These are phyloP conservation scores for Xylaria intraflava DNA, from an alignment of 495 filamentous ascomycete species.

Conservation along the genomic window DNA sequence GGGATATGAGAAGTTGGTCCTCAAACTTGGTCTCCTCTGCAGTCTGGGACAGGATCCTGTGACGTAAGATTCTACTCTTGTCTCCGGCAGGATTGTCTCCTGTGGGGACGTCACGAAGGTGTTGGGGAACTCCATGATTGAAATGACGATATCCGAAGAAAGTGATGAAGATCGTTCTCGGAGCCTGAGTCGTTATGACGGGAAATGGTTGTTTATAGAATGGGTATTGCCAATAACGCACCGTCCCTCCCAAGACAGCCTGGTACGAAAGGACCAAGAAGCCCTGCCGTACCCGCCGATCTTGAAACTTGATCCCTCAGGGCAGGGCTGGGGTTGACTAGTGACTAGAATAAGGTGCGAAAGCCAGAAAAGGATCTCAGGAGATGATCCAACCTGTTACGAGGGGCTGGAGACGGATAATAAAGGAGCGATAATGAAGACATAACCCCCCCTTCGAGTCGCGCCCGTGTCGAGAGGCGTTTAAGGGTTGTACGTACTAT, in stretches of 20 bases:
- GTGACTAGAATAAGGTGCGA: constrained; percentile 17
- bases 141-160: constrained; percentile 2
- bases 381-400: constrained; percentile 19
- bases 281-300: constrained; percentile 14
- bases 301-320: constrained; percentile 17
- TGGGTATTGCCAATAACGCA: neutral
- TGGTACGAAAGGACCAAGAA: constrained; percentile 14
- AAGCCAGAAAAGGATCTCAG: constrained; percentile 11
- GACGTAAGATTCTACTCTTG: constrained; percentile 3
- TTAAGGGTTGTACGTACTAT: constrained; percentile 21
- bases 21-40: constrained; percentile 15
- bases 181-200: constrained; percentile 18
- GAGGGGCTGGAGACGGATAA: constrained; percentile 20
- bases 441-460: constrained; percentile 10
- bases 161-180: constrained; percentile 13
- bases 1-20: constrained; percentile 25
- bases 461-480: constrained; percentile 14
- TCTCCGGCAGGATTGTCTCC: neutral
- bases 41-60: neutral
- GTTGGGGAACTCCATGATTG: constrained; percentile 22
- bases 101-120: constrained; percentile 7
- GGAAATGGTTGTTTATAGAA: constrained; percentile 24
- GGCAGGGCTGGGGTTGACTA: constrained; percentile 12
- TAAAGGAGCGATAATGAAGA: constrained; percentile 18
- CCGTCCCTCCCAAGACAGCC: constrained; percentile 1